Evolutionary conservation across 352 stramenopile genomes (phyloP).

Genomic region (Hyaloperonospora brassicae): DNA sequence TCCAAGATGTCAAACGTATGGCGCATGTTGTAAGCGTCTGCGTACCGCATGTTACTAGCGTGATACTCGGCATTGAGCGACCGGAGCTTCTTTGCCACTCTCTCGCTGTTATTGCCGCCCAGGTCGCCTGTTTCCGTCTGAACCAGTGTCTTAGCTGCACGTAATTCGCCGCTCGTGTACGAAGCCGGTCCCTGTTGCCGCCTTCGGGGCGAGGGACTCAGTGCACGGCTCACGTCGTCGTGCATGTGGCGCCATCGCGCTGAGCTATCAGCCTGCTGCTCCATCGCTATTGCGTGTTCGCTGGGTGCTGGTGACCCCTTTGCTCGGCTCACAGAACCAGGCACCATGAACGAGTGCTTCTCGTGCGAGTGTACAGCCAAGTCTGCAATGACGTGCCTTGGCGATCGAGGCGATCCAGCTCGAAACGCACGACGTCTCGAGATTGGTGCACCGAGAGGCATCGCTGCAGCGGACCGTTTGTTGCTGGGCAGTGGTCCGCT

Average conservation of each 20-base stretch:
- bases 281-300: constrained; percentile 14
- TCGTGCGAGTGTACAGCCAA: constrained; percentile 16
- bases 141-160: constrained; percentile 23
- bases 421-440: constrained; percentile 17
- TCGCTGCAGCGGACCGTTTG: constrained; percentile 13
- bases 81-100: constrained; percentile 65
- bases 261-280: constrained; percentile 32
- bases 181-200: constrained; percentile 14
- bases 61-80: constrained; percentile 69
- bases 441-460: constrained; percentile 2
- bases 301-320: constrained; percentile 2
- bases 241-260: constrained; percentile 62
- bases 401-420: constrained; percentile 16
- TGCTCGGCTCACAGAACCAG: neutral
- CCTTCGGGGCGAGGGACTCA: constrained; percentile 27
- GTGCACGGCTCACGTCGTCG: constrained; percentile 54
- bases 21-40: constrained; percentile 35
- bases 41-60: constrained; percentile 39
- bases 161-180: constrained; percentile 31
- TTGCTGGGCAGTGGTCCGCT: neutral
- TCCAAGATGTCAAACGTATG: constrained; percentile 27
- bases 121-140: constrained; percentile 51
- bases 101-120: constrained; percentile 45
- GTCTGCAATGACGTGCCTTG: constrained; percentile 17
- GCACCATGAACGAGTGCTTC: constrained; percentile 10